Conservation (phyloP, 345 rosid genomes). For the Streptanthus diversifolius region DNA sequence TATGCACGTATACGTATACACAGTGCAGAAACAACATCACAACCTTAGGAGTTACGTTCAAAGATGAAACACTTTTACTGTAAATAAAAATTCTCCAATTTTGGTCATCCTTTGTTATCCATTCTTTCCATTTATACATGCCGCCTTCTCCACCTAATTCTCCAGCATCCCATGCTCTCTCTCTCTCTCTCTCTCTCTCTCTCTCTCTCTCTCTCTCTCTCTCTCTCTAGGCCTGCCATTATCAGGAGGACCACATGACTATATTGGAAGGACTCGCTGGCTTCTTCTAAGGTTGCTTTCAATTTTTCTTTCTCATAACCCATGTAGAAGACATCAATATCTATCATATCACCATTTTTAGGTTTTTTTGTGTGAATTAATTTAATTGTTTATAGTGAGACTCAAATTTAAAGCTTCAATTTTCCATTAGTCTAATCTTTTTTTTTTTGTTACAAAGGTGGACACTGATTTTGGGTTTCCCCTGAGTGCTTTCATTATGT, state of each 20-base stretch:
- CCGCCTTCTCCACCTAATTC: conserved; percentile 42
- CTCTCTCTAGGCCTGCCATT: conserved; percentile 51
- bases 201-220: background rate
- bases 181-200: background rate
- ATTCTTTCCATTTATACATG: conserved; percentile 66
- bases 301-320: conserved; percentile 29
- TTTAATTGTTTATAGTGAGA: conserved; percentile 42
- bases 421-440: background rate
- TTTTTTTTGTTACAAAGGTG: background rate
- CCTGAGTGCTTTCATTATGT: conserved; percentile 33
- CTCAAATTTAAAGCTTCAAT: conserved; percentile 6
- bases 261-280: conserved; percentile 38
- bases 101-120: conserved; percentile 26
- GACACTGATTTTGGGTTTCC: conserved; percentile 5
- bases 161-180: conserved; percentile 10
- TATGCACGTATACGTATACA: background rate
- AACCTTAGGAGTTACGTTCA: conserved; percentile 22
- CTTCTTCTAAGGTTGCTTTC: conserved; percentile 80
- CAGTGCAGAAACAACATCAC: background rate
- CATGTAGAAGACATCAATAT: conserved; percentile 45
- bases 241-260: conserved; percentile 75
- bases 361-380: background rate
- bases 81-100: conserved; percentile 11
- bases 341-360: conserved; percentile 31
- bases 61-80: conserved; percentile 24